Evolutionary conservation across 306 rosid species (phyloP), one percentile per base, ranked within the genome.

Genomic region (Arachis stenosperma): DNA sequence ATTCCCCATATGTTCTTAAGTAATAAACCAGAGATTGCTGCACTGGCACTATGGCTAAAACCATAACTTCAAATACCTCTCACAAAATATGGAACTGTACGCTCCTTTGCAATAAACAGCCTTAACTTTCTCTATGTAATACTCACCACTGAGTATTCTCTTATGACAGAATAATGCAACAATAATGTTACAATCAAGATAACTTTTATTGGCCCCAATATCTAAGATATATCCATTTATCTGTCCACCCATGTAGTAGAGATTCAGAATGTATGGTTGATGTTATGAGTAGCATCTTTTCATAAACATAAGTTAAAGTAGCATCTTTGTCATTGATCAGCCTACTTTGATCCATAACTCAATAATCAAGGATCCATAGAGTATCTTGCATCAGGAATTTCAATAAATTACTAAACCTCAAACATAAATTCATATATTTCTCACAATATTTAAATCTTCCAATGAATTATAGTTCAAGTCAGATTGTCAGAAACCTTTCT

Each of bases 51-150:
- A 22, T 59, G 61, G 33, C 33, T 64, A 30, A 69, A 73, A 53
- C 12, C 63, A 66, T 63, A 53, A 60, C 61, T 64, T 60, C 47
- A 69, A 80, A 80, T 73, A 69, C 56, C 69, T 46, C 55, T 13
- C 53, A 15, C 41, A 44, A 54, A 61, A 81, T 72, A 29, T 60
- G 68, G 64, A 76, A 77, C 55, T 53, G 50, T 77, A 59, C 1
- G 2, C 37, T 39, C 33, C 1, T 29, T 30, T n/a, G 11, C 58
- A 69, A 40, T 46, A 63, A 54, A 33, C 65, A 74, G 60, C 69
- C 68, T 36, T 51, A 12, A 42, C 59, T 73, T 73, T 6, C 47
- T 69, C 30, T 7, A 36, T 51, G 37, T 46, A 55, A 75, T 36
- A 36, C 36, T 43, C 55, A 13, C 58, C 9, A 47, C 14, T 2